Conservation (phyloP, 495 filamentous ascomycete genomes). For the Podospora comata region DNA sequence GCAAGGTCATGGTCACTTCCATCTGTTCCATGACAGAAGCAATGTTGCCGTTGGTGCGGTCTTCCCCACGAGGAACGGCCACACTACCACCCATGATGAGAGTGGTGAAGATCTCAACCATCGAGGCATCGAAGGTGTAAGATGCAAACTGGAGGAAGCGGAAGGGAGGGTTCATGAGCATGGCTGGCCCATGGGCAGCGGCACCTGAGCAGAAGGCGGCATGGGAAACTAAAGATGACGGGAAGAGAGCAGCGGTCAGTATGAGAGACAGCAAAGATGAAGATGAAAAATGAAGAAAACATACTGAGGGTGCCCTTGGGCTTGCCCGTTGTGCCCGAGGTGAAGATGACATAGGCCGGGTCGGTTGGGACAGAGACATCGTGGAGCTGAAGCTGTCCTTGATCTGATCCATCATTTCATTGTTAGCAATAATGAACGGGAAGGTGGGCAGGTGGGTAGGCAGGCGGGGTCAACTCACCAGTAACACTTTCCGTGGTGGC, state of each 20-base stretch:
- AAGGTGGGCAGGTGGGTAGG: too few relatives aligned
- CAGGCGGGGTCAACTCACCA: neutral
- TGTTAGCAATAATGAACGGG: neutral
- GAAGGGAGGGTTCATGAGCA: constrained; percentile 25
- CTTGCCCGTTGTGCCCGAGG: constrained; percentile 59
- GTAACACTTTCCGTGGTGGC: neutral
- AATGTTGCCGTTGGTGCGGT: constrained; percentile 29
- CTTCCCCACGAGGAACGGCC: constrained; percentile 34
- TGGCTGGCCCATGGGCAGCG: constrained; percentile 19
- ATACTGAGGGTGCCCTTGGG: constrained; percentile 45
- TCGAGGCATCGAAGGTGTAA: constrained; percentile 57
- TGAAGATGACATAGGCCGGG: constrained; percentile 54
- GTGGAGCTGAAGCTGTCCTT: neutral
- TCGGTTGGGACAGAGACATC: constrained; percentile 17
- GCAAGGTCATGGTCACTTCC: constrained; percentile 25
- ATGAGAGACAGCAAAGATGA: neutral
- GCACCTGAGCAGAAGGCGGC: constrained; percentile 35
- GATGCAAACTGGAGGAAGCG: constrained; percentile 58
- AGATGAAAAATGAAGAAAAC: neutral
- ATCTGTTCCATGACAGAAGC: constrained; percentile 30
- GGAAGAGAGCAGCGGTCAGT: constrained; percentile 1
- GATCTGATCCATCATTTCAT: neutral
- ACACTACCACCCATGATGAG: constrained; percentile 43
- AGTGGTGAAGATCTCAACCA: constrained; percentile 54
- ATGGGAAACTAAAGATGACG: constrained; percentile 21